Base-by-base conservation (phyloP, 441 rosid genomes). In the Biscutella auriculata region DNA sequence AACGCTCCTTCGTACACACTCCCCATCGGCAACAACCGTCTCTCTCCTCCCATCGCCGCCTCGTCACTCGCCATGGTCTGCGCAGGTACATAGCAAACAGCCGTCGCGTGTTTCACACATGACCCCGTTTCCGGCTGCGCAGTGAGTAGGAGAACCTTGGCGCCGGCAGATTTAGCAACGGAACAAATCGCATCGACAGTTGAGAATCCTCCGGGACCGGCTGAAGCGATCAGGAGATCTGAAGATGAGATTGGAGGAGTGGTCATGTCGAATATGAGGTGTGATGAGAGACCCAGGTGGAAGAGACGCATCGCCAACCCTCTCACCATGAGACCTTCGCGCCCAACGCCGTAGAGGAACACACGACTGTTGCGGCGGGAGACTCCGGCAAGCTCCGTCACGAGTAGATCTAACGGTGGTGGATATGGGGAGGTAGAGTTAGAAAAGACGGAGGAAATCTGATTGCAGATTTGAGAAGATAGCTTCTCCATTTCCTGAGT, bases 181-280 rank as follows among this genome's bases (percentile, higher is more conserved):
- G 77, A 76, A 73, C 93, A 85, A 16, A 91, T 69, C n/a, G 96
- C 90, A 23, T 91, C 91, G 5, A 85, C 95, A 16, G 93, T 87
- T 49, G 90, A 79, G 79, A 88, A 84, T 47, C 88, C 87, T 3
- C 88, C 93, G 1, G 96, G 87, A 9, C 95, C 96, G 3, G 97
- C 90, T 2, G 98, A 85, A 32, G 95, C 77, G 27, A 87, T 58
- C 15, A 91, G 79, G 60, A 85, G 90, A 77, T 91, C 92, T 19
- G 62, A 34, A 29, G 81, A 52, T 53, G 83, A 8, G 73, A 85
- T 78, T 0, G 93, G 88, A 3, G 95, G 98, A 46, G 96, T 79
- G 10, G 90, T 83, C 90, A 87, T 69, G 79, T 85, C 87, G 71
- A 81, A 82, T 61, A 91, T 83, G 5, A 78, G 15, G 83, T 87